Conservation (phyloP, 2,329 filamentous ascomycete species). For the Metarhizium humberi region DNA sequence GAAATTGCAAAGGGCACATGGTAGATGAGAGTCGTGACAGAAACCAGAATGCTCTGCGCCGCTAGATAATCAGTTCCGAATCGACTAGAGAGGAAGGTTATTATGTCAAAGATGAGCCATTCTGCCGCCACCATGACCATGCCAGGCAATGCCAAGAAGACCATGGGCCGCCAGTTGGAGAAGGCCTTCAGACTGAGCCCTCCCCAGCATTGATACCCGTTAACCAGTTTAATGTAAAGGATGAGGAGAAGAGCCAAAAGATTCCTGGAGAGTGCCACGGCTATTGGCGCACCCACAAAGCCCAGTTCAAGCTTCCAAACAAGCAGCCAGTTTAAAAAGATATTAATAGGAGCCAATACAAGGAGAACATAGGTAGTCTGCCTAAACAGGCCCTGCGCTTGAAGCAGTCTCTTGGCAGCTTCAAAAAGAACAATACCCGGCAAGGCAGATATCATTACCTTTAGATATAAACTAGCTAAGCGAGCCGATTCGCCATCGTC, state of each 20-base stretch:
- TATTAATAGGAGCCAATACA: conserved; percentile 64
- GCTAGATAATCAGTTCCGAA: conserved; percentile 70
- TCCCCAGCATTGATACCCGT: conserved; percentile 69
- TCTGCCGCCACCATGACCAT: conserved; percentile 89
- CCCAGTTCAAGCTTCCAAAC: conserved; percentile 49
- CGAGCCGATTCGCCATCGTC: conserved; percentile 44
- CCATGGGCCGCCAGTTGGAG: conserved; percentile 67
- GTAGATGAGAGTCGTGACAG: conserved; percentile 68
- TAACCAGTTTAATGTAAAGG: conserved; percentile 61
- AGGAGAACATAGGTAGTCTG: conserved; percentile 67
- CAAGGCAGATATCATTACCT: conserved; percentile 57
- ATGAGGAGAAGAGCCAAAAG: conserved; percentile 64
- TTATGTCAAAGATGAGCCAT: conserved; percentile 79
- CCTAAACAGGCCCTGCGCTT: conserved; percentile 69
- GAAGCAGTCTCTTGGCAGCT: conserved; percentile 65
- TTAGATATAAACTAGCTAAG: conserved; percentile 63
- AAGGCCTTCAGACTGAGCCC: conserved; percentile 61
- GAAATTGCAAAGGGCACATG: conserved; percentile 83
- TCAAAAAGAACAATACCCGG: conserved; percentile 70
- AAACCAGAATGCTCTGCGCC: conserved; percentile 74
- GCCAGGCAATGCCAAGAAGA: conserved; percentile 74
- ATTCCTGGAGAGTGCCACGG: conserved; percentile 66
- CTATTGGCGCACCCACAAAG: conserved; percentile 68
- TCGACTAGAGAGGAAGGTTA: conserved; percentile 68
- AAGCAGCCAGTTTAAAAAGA: conserved; percentile 64